Evolutionary conservation across 2,329 filamentous ascomycete species (phyloP), one percentile per base, ranked within the genome.

Genomic region (Ceratocystis destructans): DNA sequence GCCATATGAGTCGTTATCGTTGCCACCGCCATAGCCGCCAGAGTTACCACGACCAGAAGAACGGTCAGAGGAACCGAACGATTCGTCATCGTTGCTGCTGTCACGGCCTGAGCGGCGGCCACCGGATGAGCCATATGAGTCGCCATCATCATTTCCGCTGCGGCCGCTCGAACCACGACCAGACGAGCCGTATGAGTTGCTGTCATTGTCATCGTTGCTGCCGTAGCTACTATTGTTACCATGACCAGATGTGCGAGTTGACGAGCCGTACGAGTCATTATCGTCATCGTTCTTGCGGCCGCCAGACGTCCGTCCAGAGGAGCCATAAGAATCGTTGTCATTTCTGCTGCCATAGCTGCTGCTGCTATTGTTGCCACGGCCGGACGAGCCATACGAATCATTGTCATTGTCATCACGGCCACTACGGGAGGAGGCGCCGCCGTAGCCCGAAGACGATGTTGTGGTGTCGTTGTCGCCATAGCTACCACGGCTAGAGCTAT

Each of bases 31-130:
- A n/a, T 20, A 12, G 17, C n/a, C 17, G 20, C 50, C 20, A 10
- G 61, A 37, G 8, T 46, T 37, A 25, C 22, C 22, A 25, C 22
- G 22, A 25, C 22, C 22, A 25, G 22, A 25, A 25, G 22, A 2
- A 46, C 71, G 70, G 57, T 65, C 64, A 25, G 69, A 69, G 5
- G 72, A 72, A 46, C 72, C 72, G 41, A 67, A 70, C 15, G 69
- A 70, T 45, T 70, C 68, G 48, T 69, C 37, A 28, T 67, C 50
- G 6, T 65, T 28, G 25, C 28, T 17, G 48, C 67, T 25, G 20
- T 67, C 50, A 3, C 61, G n/a, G 41, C 41, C 20, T 41, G 37
- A 41, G 10, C 37, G 37, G 37, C 10, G 37, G 48, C 68, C 66
- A 20, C 67, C 65, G 55, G 68, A 66, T 33, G 62, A 25, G 12